Evolutionary conservation across 2,329 filamentous ascomycete genomes (phyloP).

Genomic region (Ophiostoma perfectum): DNA sequence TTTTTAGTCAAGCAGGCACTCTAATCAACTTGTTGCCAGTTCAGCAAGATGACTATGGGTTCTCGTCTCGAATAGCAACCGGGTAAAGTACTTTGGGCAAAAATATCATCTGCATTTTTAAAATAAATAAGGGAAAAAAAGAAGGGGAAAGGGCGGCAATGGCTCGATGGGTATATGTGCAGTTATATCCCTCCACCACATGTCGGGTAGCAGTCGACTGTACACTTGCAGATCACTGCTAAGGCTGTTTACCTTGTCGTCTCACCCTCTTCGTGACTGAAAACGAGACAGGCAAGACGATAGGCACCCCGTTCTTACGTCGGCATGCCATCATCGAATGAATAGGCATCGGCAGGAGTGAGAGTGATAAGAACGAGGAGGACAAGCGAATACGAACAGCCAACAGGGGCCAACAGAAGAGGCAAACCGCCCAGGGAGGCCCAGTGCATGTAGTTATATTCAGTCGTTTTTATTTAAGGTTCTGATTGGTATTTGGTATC

Average conservation of each 20-base stretch:
- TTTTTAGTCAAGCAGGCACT: no score
- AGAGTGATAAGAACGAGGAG: background rate
- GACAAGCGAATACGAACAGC: background rate
- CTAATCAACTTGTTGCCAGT: no score
- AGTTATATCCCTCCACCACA: background rate
- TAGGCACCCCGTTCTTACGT: background rate
- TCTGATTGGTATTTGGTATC: background rate
- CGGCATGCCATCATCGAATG: background rate
- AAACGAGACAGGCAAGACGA: background rate
- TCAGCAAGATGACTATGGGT: no score
- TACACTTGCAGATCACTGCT: background rate
- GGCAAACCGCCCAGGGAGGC: background rate
- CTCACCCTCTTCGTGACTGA: background rate
- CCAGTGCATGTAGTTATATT: background rate
- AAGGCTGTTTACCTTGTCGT: background rate
- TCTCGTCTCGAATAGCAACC: no score
- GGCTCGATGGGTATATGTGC: background rate
- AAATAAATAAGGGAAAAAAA: background rate
- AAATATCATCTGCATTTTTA: no score
- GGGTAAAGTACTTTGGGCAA: background rate
- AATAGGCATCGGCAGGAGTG: background rate
- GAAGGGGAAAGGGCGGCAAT: background rate
- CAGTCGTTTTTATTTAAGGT: background rate
- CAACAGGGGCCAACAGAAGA: background rate
- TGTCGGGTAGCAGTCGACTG: background rate